Evolutionary conservation across 108 stramenopile species (phyloP).

Genomic region (Fragilariopsis cylindrus): DNA sequence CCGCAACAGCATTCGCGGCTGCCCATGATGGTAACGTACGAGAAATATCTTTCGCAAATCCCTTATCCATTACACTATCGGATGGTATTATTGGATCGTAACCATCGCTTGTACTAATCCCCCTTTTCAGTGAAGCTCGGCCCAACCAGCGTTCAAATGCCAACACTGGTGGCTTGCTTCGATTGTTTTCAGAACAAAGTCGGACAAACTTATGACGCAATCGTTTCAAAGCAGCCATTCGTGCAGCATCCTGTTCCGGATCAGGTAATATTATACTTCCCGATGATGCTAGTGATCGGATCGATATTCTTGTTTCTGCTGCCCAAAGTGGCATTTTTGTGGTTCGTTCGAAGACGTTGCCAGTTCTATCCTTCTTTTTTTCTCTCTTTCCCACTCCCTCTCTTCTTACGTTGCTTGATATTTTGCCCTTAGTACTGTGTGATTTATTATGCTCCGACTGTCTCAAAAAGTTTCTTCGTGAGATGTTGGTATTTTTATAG

Average conservation of each 20-base stretch:
- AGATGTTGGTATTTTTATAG: too few relatives aligned
- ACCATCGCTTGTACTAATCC: background rate
- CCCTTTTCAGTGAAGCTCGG: slow-evolving; percentile 17
- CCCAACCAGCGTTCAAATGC: slow-evolving; percentile 41
- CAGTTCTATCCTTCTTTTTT: too few relatives aligned
- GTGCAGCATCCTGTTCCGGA: slow-evolving; percentile 26
- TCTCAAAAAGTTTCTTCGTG: too few relatives aligned
- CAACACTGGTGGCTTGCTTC: slow-evolving; percentile 21
- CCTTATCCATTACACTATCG: slow-evolving; percentile 9
- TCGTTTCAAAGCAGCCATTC: slow-evolving; percentile 28
- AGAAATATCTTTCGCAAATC: slow-evolving; percentile 14
- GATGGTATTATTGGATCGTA: slow-evolving; percentile 30
- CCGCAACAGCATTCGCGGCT: background rate
- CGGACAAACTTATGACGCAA: slow-evolving; percentile 22
- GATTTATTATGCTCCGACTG: too few relatives aligned
- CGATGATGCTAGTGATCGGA: background rate
- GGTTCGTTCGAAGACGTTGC: background rate
- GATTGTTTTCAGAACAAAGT: slow-evolving; percentile 10
- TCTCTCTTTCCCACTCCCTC: too few relatives aligned
- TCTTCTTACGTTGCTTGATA: too few relatives aligned
- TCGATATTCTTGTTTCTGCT: slow-evolving; percentile 5
- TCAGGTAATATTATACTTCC: background rate
- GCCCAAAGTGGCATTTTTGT: slow-evolving; percentile 17
- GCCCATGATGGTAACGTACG: background rate
- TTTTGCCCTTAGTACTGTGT: too few relatives aligned